Evolutionary conservation across 2,329 filamentous ascomycete species (phyloP), one percentile per base, ranked within the genome.

Genomic region (Triangularia setosa): DNA sequence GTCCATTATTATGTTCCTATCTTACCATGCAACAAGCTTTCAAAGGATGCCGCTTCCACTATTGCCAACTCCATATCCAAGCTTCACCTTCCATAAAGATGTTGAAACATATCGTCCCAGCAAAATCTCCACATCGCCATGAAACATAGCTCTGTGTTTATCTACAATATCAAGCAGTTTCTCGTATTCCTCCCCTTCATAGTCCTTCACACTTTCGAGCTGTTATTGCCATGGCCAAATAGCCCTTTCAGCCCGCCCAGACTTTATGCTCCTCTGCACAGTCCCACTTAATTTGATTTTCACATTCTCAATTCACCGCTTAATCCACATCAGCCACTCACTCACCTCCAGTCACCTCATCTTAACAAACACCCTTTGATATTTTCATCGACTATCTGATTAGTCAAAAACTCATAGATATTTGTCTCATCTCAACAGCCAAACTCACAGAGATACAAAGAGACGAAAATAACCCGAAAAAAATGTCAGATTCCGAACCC

Each of bases 401-500:
- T n/a, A 59, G 57, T 25, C 57, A 48, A 58, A 44, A 53, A 30
- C 27, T 21, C 23, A 62, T 58, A 44, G 21, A 24, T 3, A 6
- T 33, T 35, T 58, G 4, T 48, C 40, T 21, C 18, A 21, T 48
- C n/a, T 48, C 1, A 48, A 7, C n/a, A 9, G 21, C n/a, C 40
- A 48, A 21, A 9, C 40, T 48, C 40, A 23, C 40, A 21, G n/a
- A 8, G 2, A 48, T 21, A 18, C 18, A 21, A 21, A 48, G 4
- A 2, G 18, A 48, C 40, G 2, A 21, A 21, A 21, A 48, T 2
- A 21, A 48, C 3, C n/a, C n/a, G n/a, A 18, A 60, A 53, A 66
- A 57, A 61, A 71, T 71, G 70, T 71, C 70, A 11, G 93, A 97
- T 80, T 92, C 96, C 77, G 94, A 97, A 76, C 89, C 90, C 57